phyloP scores from a whole-genome alignment of 805 yeast genomes.

The Candida vaughaniae region DNA sequence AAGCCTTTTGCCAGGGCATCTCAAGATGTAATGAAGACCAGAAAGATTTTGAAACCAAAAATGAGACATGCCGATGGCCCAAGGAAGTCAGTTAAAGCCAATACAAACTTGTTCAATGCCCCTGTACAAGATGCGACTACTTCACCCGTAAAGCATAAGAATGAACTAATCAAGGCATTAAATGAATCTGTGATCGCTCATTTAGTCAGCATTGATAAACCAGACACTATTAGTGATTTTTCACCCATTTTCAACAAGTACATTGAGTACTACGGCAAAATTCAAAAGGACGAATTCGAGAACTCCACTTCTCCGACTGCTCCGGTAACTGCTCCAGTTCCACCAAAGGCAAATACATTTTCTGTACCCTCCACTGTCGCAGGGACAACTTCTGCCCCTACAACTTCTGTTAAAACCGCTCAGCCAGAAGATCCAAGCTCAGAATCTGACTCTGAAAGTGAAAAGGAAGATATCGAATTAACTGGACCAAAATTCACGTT shows the following conservation, averaged over 20 bases:
- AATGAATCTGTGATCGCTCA: slow-evolving; percentile 58
- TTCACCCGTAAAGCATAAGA: slow-evolving; percentile 24
- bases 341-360: background rate
- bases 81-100: background rate
- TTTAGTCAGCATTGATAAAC: slow-evolving; percentile 38
- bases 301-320: background rate
- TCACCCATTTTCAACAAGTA: slow-evolving; percentile 59
- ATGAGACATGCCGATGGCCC: slow-evolving; percentile 18
- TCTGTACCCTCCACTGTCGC: background rate
- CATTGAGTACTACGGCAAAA: slow-evolving; percentile 44
- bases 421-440: slow-evolving; percentile 8
- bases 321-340: slow-evolving; percentile 2
- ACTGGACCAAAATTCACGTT: slow-evolving; percentile 40
- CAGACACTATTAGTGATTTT: slow-evolving; percentile 55
- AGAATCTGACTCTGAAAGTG: slow-evolving; percentile 23
- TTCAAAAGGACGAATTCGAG: slow-evolving; percentile 4
- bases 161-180: slow-evolving; percentile 60
- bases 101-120: background rate
- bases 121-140: background rate
- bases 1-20: slow-evolving; percentile 49
- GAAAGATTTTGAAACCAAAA: slow-evolving; percentile 68
- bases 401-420: background rate
- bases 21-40: slow-evolving; percentile 57
- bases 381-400: background rate
- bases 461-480: slow-evolving; percentile 25